These are phyloP conservation scores for Bryoerythrophyllum caledonicum DNA, from an alignment of 225 moss, liverwort and hornwort species.

Conservation along the genomic window DNA sequence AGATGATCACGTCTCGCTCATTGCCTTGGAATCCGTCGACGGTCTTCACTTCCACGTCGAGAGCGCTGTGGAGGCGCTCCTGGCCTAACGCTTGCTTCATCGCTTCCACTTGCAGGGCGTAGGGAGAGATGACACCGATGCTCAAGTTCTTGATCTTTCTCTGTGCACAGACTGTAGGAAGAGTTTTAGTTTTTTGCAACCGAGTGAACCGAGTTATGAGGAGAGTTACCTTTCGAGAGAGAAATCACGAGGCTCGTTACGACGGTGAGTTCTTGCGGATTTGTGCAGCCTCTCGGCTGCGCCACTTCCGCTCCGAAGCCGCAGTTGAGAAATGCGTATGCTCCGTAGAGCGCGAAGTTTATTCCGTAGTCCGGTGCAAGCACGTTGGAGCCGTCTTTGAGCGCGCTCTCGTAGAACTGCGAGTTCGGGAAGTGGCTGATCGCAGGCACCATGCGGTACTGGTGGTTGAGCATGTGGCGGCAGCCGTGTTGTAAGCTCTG, in stretches of 20 bases:
- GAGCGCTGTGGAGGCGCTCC: background rate
- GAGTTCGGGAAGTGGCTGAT: slow-evolving; percentile 31
- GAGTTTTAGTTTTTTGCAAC: background rate
- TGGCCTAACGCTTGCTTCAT: slow-evolving; percentile 21
- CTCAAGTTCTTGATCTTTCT: slow-evolving; percentile 21
- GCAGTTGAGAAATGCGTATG: slow-evolving; percentile 28
- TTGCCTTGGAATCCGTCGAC: slow-evolving; percentile 41
- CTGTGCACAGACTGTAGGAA: slow-evolving; percentile 13
- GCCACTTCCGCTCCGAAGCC: slow-evolving; percentile 2
- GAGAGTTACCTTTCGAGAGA: slow-evolving; percentile 15
- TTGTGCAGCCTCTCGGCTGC: slow-evolving; percentile 6
- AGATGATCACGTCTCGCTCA: slow-evolving; percentile 35
- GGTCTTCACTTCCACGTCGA: slow-evolving; percentile 25
- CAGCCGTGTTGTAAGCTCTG: slow-evolving; percentile 31
- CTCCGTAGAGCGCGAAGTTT: background rate
- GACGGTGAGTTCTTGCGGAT: slow-evolving; percentile 17
- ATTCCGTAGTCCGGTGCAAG: slow-evolving; percentile 17
- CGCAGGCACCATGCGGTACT: slow-evolving; percentile 36
- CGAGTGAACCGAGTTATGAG: background rate
- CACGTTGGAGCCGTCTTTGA: slow-evolving; percentile 27
- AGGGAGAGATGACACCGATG: slow-evolving; percentile 32
- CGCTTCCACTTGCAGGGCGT: slow-evolving; percentile 33
- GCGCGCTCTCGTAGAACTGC: slow-evolving; percentile 26
- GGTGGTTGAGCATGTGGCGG: slow-evolving; percentile 32
- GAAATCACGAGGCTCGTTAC: slow-evolving; percentile 18